A percentile compares a stretch with the other conserved stretches of the same genome.
These are phyloP conservation scores for Candida glucosophila DNA, from an alignment of 1,139 yeast genomes.

Conservation along the genomic window DNA sequence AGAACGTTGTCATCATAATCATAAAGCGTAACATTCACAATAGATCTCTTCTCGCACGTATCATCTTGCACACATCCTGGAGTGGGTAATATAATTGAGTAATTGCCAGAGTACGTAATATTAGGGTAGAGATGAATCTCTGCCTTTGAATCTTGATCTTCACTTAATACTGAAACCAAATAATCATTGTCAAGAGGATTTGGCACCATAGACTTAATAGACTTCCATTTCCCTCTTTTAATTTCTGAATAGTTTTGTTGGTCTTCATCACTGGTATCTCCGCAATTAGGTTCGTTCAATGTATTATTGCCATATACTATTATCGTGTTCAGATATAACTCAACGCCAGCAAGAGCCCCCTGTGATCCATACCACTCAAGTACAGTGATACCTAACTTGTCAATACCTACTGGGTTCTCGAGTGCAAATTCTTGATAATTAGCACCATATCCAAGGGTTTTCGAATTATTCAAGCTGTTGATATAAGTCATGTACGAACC, in stretches of 20 bases:
- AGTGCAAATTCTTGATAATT: slow-evolving; percentile 76
- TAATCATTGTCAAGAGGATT: slow-evolving; percentile 16
- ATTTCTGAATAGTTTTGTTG: slow-evolving; percentile 25
- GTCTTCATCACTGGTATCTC: slow-evolving; percentile 14
- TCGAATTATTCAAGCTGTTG: slow-evolving; percentile 32
- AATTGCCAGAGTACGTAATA: slow-evolving; percentile 66
- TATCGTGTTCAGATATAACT: slow-evolving; percentile 59
- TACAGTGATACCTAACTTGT: slow-evolving; percentile 56
- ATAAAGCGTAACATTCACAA: slow-evolving; percentile 65
- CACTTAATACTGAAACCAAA: slow-evolving; percentile 18
- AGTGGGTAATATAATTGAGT: slow-evolving; percentile 64
- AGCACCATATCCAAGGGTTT: slow-evolving; percentile 38
- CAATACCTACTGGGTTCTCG: slow-evolving; percentile 59
- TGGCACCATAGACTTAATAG: slow-evolving; percentile 15
- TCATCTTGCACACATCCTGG: slow-evolving; percentile 77
- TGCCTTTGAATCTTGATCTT: slow-evolving; percentile 15
- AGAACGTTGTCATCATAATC: slow-evolving; percentile 38
- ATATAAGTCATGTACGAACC: slow-evolving; percentile 32
- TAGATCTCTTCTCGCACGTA: slow-evolving; percentile 65
- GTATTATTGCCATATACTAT: slow-evolving; percentile 64
- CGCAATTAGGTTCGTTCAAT: slow-evolving; percentile 60
- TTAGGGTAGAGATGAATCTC: slow-evolving; percentile 62
- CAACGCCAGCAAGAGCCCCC: slow-evolving; percentile 67
- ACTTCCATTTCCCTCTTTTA: slow-evolving; percentile 24
- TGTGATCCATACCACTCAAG: slow-evolving; percentile 60